phyloP scores from a whole-genome alignment of 768 basidiomycete genomes.

The Ephemerocybe angulata region DNA sequence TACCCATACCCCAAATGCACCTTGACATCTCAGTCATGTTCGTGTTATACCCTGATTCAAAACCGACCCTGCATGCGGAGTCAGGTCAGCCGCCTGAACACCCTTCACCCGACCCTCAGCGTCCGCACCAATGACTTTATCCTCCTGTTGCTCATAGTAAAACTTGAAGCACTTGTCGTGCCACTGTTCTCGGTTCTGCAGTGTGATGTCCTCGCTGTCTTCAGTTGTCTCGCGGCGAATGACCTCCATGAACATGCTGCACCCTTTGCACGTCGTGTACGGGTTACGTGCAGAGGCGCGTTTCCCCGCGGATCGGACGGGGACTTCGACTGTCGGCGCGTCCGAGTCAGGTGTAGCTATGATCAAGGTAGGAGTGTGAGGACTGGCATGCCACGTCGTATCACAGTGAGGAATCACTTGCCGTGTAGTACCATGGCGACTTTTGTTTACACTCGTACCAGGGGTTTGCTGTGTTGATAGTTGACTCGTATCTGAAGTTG shows the following conservation, averaged over 20 bases:
- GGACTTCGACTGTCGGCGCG: not conserved
- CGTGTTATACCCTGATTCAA: too few species aligned
- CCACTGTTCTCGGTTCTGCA: conserved; percentile 7
- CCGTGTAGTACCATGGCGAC: too few species aligned
- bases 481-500: too few species aligned
- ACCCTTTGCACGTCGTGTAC: conserved; percentile 9
- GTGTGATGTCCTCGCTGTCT: not conserved
- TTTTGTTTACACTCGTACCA: too few species aligned
- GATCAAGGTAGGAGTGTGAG: not conserved
- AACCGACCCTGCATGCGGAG: not conserved
- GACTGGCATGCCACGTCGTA: not conserved
- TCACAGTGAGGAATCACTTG: too few species aligned
- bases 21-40: too few species aligned
- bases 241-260: conserved; percentile 10
- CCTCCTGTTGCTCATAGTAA: not conserved
- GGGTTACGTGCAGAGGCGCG: conserved; percentile 6
- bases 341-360: not conserved
- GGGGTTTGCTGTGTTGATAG: too few species aligned
- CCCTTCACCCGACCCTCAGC: not conserved
- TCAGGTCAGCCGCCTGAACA: not conserved
- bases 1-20: not conserved
- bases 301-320: conserved; percentile 4
- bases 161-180: conserved; percentile 3
- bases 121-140: not conserved
- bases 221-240: not conserved